These are phyloP conservation scores for Quercus engelmannii DNA, from an alignment of 306 rosid genomes.

Conservation along the genomic window DNA sequence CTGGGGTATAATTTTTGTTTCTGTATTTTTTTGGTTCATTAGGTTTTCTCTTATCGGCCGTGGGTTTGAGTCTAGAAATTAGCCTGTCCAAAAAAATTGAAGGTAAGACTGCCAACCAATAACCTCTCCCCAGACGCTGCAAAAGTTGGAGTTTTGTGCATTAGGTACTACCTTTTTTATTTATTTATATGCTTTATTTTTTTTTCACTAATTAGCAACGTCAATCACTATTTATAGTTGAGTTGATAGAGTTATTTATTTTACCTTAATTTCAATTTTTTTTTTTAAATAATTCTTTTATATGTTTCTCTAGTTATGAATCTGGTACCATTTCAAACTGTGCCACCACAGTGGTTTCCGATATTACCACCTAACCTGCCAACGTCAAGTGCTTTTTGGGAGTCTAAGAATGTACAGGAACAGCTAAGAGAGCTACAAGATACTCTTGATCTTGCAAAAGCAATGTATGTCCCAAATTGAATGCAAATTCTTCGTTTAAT, in stretches of 20 bases:
- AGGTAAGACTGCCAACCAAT: no score
- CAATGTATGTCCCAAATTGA: conserved; percentile 42
- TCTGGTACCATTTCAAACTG: conserved; percentile 36
- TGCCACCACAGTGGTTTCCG: conserved; percentile 38
- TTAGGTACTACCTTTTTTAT: neutral
- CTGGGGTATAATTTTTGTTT: no score
- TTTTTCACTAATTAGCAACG: neutral
- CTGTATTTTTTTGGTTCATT: no score
- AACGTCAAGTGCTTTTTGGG: conserved; percentile 63
- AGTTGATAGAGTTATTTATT: neutral
- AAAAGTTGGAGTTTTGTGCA: no score
- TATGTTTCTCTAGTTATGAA: conserved; percentile 36
- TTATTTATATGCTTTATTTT: neutral
- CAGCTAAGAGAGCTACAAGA: conserved; percentile 55
- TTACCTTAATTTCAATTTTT: neutral
- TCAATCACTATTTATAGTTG: neutral
- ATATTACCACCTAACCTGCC: conserved; percentile 48
- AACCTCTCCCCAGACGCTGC: no score
- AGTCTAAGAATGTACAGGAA: conserved; percentile 41
- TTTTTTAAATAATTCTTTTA: neutral
- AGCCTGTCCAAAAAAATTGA: no score
- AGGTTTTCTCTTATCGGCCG: no score
- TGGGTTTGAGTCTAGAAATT: no score
- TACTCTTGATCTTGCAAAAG: conserved; percentile 60
- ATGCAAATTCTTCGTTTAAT: neutral